A percentile compares a stretch with the other conserved stretches of the same genome.
phyloP scores from a whole-genome alignment of 208 protist species.

The Trypanosoma platydactyli region DNA sequence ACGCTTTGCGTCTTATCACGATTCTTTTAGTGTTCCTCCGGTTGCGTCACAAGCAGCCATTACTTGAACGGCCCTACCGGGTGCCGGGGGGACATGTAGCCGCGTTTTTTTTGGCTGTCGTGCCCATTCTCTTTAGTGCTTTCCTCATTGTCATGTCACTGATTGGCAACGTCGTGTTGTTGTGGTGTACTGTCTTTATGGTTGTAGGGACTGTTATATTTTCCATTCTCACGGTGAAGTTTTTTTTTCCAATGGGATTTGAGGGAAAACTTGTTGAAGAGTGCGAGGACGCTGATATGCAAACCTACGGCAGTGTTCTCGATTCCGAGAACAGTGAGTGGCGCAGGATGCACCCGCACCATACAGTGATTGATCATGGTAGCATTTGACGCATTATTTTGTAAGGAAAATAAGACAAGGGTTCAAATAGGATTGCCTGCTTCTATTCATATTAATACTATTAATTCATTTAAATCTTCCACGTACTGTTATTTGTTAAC shows the following conservation, averaged over 20 bases:
- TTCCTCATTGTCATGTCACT: constrained; percentile 75
- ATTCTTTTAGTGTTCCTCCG: constrained; percentile 76
- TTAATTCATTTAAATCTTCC: no score
- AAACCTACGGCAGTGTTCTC: constrained; percentile 81
- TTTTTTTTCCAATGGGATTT: constrained; percentile 75
- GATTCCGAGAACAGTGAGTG: constrained; percentile 70
- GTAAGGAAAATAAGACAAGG: background rate
- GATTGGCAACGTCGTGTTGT: constrained; percentile 45
- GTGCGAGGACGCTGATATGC: constrained; percentile 82
- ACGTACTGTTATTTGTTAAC: background rate
- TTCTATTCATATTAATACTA: no score
- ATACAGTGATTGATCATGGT: constrained; percentile 49
- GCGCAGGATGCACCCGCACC: constrained; percentile 58
- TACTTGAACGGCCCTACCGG: constrained; percentile 76
- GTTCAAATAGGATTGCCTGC: no score
- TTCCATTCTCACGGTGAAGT: constrained; percentile 62
- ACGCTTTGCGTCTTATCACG: constrained; percentile 74
- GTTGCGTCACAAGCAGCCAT: constrained; percentile 65
- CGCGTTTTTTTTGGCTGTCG: constrained; percentile 52
- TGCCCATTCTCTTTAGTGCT: constrained; percentile 71
- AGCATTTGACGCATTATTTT: background rate
- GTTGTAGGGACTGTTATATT: constrained; percentile 59
- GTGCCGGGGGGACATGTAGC: constrained; percentile 61
- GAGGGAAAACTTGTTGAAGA: constrained; percentile 83
- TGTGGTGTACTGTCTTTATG: constrained; percentile 51